phyloP scores from a whole-genome alignment of 1,284 basidiomycete species.

The Ceratorhiza oryzae-sativae region DNA sequence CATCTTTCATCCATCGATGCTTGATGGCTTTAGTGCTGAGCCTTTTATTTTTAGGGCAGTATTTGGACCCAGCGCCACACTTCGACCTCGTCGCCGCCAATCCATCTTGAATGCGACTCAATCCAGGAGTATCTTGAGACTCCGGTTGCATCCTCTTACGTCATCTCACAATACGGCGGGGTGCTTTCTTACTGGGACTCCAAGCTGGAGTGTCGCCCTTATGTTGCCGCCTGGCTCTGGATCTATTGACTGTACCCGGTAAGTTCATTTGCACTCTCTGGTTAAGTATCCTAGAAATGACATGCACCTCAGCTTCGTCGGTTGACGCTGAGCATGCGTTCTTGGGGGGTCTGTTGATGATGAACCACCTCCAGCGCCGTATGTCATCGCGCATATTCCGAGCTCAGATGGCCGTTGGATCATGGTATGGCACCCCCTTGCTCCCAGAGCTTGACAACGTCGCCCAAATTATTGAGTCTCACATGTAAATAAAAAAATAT shows the following conservation, averaged over 20 bases:
- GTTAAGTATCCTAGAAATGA: neutral
- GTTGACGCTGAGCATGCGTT: slow-evolving; percentile 18
- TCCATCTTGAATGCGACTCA: neutral
- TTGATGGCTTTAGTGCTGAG: neutral
- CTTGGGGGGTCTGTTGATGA: slow-evolving; percentile 5
- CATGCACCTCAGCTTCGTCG: neutral
- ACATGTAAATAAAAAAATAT: neutral
- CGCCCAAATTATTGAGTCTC: neutral
- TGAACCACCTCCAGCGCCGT: slow-evolving; percentile 14
- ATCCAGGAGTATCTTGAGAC: slow-evolving; percentile 16
- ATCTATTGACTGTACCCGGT: slow-evolving; percentile 3
- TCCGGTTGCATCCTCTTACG: neutral
- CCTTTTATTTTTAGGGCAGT: neutral
- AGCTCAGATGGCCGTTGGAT: slow-evolving; percentile 10
- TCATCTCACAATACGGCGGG: neutral
- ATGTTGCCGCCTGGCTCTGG: slow-evolving; percentile 13
- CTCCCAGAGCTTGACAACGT: neutral
- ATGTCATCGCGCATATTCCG: slow-evolving; percentile 2
- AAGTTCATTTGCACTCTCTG: neutral
- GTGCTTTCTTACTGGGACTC: slow-evolving; percentile 5
- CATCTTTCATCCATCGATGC: neutral
- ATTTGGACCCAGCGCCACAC: slow-evolving; percentile 29
- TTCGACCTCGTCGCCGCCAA: neutral
- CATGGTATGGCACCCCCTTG: slow-evolving; percentile 15
- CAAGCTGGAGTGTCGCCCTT: neutral